Evolutionary conservation across 2,329 filamentous ascomycete genomes (phyloP).

Genomic region (Epichloe baconii): DNA sequence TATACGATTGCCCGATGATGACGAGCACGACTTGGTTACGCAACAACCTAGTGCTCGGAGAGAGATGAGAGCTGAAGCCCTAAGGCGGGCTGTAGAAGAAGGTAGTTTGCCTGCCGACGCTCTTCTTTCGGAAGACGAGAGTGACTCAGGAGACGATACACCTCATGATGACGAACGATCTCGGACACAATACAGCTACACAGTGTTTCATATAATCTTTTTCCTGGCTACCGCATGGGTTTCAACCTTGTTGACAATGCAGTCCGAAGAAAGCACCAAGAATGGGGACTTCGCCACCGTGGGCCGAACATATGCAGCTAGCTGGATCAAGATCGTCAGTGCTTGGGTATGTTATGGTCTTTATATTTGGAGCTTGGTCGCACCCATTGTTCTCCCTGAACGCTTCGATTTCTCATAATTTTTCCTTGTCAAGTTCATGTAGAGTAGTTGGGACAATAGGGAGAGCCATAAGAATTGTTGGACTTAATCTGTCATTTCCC

Average conservation of each 20-base stretch:
- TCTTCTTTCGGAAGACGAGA: slow-evolving; percentile 60
- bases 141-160: slow-evolving; percentile 47
- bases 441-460: neutral
- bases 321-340: slow-evolving; percentile 98
- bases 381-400: slow-evolving; percentile 74
- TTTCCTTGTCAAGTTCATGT: neutral
- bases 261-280: slow-evolving; percentile 51
- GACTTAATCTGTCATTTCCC: neutral
- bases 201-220: slow-evolving; percentile 95
- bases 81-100: slow-evolving; percentile 83
- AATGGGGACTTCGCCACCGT: slow-evolving; percentile 76
- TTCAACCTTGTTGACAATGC: slow-evolving; percentile 71
- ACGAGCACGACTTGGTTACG: slow-evolving; percentile 80
- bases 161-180: slow-evolving; percentile 77
- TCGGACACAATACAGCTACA: slow-evolving; percentile 90
- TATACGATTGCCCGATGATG: slow-evolving; percentile 52
- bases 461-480: neutral
- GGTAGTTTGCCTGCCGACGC: slow-evolving; percentile 87
- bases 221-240: slow-evolving; percentile 95
- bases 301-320: slow-evolving; percentile 89
- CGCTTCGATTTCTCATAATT: slow-evolving; percentile 52
- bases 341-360: slow-evolving; percentile 93
- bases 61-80: slow-evolving; percentile 85
- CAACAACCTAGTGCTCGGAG: slow-evolving; percentile 69
- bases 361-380: slow-evolving; percentile 85